Conservation (phyloP, 805 yeast species). For the Hemisphaericaspora nanyangensis region DNA sequence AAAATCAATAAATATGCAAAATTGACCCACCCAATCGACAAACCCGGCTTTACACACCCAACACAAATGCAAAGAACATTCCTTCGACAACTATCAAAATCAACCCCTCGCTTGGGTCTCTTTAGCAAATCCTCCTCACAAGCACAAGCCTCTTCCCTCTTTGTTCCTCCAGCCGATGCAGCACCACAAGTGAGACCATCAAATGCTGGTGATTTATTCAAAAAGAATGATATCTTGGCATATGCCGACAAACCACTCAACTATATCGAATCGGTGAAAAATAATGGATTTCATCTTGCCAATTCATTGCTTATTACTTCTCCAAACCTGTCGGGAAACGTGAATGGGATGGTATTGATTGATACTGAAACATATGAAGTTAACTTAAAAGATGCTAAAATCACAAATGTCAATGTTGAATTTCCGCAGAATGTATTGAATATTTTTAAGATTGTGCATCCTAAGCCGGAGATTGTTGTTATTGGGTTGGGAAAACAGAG, state of each 20-base stretch:
- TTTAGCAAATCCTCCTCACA: background rate
- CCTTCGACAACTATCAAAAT: background rate
- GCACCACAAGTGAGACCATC: conserved; percentile 27
- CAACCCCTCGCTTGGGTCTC: background rate
- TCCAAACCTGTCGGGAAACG: conserved; percentile 32
- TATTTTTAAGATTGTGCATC: conserved; percentile 55
- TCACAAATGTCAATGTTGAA: conserved; percentile 49
- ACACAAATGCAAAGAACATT: background rate
- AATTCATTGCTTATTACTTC: conserved; percentile 47
- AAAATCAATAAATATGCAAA: too few species aligned
- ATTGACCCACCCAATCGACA: too few species aligned
- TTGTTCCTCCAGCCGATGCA: background rate
- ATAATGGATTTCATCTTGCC: conserved; percentile 58
- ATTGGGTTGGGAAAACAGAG: conserved; percentile 67
- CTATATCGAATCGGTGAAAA: conserved; percentile 41
- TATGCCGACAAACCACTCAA: conserved; percentile 40
- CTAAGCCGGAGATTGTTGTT: conserved; percentile 73
- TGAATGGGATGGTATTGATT: conserved; percentile 46
- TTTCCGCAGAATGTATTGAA: conserved; percentile 41
- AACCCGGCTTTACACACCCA: too few species aligned
- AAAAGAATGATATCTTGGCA: conserved; percentile 41
- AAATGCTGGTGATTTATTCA: conserved; percentile 42
- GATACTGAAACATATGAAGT: conserved; percentile 62
- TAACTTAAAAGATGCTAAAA: conserved; percentile 42
- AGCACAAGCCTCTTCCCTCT: background rate